Percentiles rank a stretch among this genome's conserved stretches.
Evolutionary conservation across 805 yeast species (phyloP).

Genomic region (Metschnikowia cerradonensis): DNA sequence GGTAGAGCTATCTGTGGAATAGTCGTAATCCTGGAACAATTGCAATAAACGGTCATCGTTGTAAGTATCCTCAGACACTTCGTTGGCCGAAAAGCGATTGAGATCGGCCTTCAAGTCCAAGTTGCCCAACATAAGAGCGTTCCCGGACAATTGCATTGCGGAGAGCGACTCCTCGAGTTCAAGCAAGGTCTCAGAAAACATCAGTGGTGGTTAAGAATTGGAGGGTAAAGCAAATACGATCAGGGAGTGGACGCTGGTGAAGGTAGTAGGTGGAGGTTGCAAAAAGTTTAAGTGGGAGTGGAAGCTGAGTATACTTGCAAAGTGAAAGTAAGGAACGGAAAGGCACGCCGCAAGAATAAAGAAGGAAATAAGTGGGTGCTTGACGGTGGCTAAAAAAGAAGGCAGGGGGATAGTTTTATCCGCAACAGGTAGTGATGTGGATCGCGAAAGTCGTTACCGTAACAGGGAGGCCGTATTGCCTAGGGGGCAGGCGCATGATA

Average conservation of each 20-base stretch:
- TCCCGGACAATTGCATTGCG: slow-evolving; percentile 9
- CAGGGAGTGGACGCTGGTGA: neutral
- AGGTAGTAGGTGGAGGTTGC: too few relatives aligned
- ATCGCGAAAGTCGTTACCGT: neutral
- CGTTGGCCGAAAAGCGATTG: slow-evolving; percentile 13
- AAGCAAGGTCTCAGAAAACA: slow-evolving; percentile 17
- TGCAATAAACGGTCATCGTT: slow-evolving; percentile 2
- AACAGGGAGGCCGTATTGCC: neutral
- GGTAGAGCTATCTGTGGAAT: slow-evolving; percentile 10
- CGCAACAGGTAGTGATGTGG: neutral
- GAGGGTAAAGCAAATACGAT: neutral
- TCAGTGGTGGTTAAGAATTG: neutral
- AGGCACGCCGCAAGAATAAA: neutral
- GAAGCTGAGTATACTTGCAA: neutral
- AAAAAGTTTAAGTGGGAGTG: neutral
- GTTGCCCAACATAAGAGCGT: slow-evolving; percentile 15
- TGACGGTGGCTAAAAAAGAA: neutral
- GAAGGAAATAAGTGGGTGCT: neutral
- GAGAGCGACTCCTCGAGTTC: slow-evolving; percentile 20
- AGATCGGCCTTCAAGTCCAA: slow-evolving; percentile 18
- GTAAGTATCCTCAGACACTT: neutral
- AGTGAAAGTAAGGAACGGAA: neutral
- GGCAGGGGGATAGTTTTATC: neutral
- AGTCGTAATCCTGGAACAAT: slow-evolving; percentile 13
- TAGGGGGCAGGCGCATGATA: slow-evolving; percentile 1